A percentile compares a stretch with the other conserved stretches of the same genome.
These are phyloP conservation scores for Citrullus mucosospermus DNA, from an alignment of 306 rosid species.

Conservation along the genomic window DNA sequence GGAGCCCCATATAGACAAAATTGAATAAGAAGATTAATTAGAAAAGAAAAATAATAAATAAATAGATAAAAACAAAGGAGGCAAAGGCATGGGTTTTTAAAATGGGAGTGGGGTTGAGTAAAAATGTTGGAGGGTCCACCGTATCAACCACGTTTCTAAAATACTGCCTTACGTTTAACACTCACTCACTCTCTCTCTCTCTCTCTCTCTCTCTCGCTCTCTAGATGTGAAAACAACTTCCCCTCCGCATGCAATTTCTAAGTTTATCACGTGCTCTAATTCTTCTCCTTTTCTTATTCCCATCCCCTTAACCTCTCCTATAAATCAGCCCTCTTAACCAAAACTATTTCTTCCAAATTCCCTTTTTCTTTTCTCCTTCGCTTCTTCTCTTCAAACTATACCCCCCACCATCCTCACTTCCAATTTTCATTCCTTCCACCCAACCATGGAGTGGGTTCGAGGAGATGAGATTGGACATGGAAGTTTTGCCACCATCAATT, in stretches of 20 bases:
- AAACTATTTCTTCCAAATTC: background rate
- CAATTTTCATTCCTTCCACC: background rate
- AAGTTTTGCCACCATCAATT: conserved; percentile 53
- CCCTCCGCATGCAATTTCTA: background rate
- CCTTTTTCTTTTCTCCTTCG: background rate
- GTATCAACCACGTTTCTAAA: conserved; percentile 27
- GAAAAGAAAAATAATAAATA: background rate
- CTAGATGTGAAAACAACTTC: background rate
- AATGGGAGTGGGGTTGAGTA: background rate
- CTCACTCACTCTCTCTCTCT: background rate
- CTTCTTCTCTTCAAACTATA: background rate
- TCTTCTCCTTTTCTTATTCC: background rate
- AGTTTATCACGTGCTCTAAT: conserved; percentile 1
- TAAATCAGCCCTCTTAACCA: background rate
- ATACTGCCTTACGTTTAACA: background rate
- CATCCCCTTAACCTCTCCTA: background rate
- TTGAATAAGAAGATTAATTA: background rate
- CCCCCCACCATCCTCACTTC: background rate
- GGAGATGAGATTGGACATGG: conserved; percentile 59
- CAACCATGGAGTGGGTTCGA: conserved; percentile 64
- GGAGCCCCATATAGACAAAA: background rate
- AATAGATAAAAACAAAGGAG: background rate
- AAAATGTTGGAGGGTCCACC: conserved; percentile 15
- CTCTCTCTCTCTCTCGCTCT: background rate
- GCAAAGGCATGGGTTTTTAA: background rate